Percentiles rank a stretch among this genome's conserved stretches.
These are phyloP conservation scores for Wickerhamomyces chaumierensis DNA, from an alignment of 805 yeast species.

Conservation along the genomic window DNA sequence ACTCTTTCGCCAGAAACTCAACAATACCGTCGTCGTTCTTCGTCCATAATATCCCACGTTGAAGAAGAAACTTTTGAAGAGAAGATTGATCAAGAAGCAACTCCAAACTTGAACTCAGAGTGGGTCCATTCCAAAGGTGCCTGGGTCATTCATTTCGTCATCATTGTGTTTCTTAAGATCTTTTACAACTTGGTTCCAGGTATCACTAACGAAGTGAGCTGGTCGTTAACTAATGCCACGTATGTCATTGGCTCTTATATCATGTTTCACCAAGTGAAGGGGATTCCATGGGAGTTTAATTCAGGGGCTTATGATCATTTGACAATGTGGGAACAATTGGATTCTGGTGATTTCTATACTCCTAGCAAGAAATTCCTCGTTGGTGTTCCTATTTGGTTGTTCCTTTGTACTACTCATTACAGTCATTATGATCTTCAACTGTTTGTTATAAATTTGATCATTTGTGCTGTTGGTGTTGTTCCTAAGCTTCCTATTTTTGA, in stretches of 20 bases:
- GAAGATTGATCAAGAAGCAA: slow-evolving; percentile 78
- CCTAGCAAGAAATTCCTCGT: slow-evolving; percentile 90
- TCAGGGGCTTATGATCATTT: slow-evolving; percentile 92
- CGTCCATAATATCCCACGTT: slow-evolving; percentile 82
- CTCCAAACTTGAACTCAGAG: slow-evolving; percentile 85
- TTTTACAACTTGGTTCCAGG: slow-evolving; percentile 74
- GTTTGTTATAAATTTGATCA: slow-evolving; percentile 61
- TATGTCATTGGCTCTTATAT: slow-evolving; percentile 87
- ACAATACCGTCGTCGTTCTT: slow-evolving; percentile 58
- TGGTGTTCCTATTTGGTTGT: slow-evolving; percentile 85
- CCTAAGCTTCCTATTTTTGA: slow-evolving; percentile 85
- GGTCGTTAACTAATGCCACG: slow-evolving; percentile 89
- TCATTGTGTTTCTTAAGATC: slow-evolving; percentile 62
- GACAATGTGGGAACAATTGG: slow-evolving; percentile 98
- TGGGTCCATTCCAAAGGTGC: slow-evolving; percentile 98
- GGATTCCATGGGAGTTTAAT: slow-evolving; percentile 95
- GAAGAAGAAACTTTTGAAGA: slow-evolving; percentile 90
- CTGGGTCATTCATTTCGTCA: slow-evolving; percentile 85
- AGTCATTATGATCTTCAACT: slow-evolving; percentile 71
- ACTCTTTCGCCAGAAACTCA: slow-evolving; percentile 12
- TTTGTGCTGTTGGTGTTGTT: slow-evolving; percentile 77
- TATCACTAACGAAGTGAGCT: slow-evolving; percentile 71
- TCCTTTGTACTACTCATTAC: slow-evolving; percentile 82
- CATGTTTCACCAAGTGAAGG: slow-evolving; percentile 94
- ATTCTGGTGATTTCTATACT: slow-evolving; percentile 92